Conservation (phyloP, 306 rosid genomes). For the Castanea crenata region DNA sequence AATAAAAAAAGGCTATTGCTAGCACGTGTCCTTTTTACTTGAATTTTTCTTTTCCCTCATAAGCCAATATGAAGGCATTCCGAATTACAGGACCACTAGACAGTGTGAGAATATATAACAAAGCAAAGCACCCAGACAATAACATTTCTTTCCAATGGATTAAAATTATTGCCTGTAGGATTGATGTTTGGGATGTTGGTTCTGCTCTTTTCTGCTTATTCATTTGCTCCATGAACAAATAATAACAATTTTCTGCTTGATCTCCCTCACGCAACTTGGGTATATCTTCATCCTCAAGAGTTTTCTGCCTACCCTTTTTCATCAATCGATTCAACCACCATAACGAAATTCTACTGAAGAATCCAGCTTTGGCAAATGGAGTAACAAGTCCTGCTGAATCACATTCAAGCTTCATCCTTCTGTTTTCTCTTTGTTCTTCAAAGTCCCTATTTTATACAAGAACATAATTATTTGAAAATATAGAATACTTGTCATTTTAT, state of each 20-base stretch:
- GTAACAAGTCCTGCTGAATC: conserved; percentile 34
- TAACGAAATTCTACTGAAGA: conserved; percentile 46
- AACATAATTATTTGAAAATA: too few species aligned
- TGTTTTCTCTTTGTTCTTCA: too few species aligned
- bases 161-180: too few species aligned
- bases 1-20: conserved; percentile 47
- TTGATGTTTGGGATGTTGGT: too few species aligned
- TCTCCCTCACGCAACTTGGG: conserved; percentile 35
- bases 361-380: conserved; percentile 59
- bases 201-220: conserved; percentile 18
- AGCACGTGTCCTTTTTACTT: conserved; percentile 62
- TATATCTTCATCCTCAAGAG: conserved; percentile 59
- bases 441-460: too few species aligned
- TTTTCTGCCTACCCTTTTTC: conserved; percentile 68
- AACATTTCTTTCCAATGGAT: too few species aligned
- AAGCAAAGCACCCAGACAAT: too few species aligned
- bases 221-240: conserved; percentile 22
- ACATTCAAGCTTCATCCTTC: not conserved
- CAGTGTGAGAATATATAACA: too few species aligned
- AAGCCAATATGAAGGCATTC: conserved; percentile 65
- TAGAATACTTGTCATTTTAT: too few species aligned
- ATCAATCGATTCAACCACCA: conserved; percentile 88
- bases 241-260: too few species aligned
- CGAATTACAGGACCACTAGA: conserved; percentile 22
- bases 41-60: conserved; percentile 61